Conservation (phyloP, 148 eudicot genomes). For the Rhododendron ovatum region DNA sequence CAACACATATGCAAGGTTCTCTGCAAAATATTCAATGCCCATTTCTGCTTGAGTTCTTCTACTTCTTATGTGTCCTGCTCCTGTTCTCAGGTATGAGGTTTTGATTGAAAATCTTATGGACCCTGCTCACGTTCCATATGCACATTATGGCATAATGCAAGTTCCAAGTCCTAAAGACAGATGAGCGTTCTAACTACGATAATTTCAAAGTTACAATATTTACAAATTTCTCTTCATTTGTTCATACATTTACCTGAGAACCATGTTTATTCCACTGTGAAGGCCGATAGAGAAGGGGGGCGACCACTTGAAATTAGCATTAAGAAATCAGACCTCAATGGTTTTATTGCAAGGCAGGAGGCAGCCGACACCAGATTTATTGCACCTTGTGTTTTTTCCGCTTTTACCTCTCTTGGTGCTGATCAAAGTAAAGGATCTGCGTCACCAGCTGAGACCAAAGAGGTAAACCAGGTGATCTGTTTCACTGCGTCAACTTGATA, state of each 20-base stretch:
- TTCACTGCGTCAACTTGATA: not conserved
- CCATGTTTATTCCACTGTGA: slow-evolving; percentile 31
- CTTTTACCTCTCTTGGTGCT: slow-evolving; percentile 18
- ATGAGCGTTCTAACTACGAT: slow-evolving; percentile 9
- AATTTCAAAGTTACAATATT: not conserved
- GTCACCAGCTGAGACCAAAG: slow-evolving; percentile 20
- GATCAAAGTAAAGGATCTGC: slow-evolving; percentile 18
- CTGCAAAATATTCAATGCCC: not conserved
- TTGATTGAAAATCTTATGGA: slow-evolving; percentile 91
- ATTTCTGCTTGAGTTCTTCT: slow-evolving; percentile 1
- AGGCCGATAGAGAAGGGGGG: slow-evolving; percentile 85
- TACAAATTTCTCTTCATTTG: not conserved
- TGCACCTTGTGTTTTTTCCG: slow-evolving; percentile 61
- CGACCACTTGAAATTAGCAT: slow-evolving; percentile 58
- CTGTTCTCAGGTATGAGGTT: slow-evolving; percentile 64
- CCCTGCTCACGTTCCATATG: slow-evolving; percentile 89
- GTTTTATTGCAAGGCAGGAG: slow-evolving; percentile 54
- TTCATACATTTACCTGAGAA: slow-evolving; percentile 16
- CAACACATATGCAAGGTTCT: not conserved
- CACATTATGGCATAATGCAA: slow-evolving; percentile 73
- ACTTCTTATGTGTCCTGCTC: slow-evolving; percentile 6
- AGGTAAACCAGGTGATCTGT: slow-evolving; percentile 17
- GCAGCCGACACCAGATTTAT: slow-evolving; percentile 38
- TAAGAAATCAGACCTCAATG: slow-evolving; percentile 43
- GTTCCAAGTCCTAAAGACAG: slow-evolving; percentile 30